A percentile compares a stretch with the other conserved stretches of the same genome.
phyloP scores from a whole-genome alignment of 805 yeast species.

The Candida nonsorbophila region DNA sequence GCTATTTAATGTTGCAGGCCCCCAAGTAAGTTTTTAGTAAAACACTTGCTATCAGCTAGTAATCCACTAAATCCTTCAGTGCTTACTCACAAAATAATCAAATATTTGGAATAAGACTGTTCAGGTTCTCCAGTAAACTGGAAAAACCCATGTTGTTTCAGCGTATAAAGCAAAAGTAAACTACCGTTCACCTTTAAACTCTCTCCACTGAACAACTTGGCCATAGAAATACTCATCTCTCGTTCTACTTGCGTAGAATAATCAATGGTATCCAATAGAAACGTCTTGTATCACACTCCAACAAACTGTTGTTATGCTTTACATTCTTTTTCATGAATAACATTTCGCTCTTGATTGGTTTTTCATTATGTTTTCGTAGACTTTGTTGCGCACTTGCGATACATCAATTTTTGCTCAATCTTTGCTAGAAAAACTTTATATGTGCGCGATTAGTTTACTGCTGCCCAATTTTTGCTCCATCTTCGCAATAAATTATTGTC shows the following conservation, averaged over 20 bases:
- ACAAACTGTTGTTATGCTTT: no score
- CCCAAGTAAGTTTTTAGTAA: slow-evolving; percentile 5
- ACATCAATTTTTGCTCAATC: no score
- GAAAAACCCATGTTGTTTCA: slow-evolving; percentile 19
- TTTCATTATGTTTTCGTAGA: background rate
- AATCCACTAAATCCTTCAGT: slow-evolving; percentile 28
- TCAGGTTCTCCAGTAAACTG: slow-evolving; percentile 11
- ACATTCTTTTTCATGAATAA: slow-evolving; percentile 1
- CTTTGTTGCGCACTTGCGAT: no score
- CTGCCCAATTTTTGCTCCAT: no score
- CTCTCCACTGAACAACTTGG: slow-evolving; percentile 26
- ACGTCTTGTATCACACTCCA: no score
- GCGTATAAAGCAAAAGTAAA: slow-evolving; percentile 21
- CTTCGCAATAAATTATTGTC: no score
- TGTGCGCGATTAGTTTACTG: no score
- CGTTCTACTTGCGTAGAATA: no score
- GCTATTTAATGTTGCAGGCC: slow-evolving; percentile 5
- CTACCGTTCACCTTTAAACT: slow-evolving; percentile 25
- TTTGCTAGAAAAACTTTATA: no score
- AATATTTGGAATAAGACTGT: slow-evolving; percentile 25
- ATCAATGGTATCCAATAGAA: no score
- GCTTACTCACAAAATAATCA: slow-evolving; percentile 24
- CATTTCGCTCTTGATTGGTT: background rate
- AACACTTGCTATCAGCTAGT: slow-evolving; percentile 7
- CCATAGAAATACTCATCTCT: slow-evolving; percentile 10